Evolutionary conservation across 768 basidiomycete species (phyloP).

Genomic region (Xanthoconium stramineum): DNA sequence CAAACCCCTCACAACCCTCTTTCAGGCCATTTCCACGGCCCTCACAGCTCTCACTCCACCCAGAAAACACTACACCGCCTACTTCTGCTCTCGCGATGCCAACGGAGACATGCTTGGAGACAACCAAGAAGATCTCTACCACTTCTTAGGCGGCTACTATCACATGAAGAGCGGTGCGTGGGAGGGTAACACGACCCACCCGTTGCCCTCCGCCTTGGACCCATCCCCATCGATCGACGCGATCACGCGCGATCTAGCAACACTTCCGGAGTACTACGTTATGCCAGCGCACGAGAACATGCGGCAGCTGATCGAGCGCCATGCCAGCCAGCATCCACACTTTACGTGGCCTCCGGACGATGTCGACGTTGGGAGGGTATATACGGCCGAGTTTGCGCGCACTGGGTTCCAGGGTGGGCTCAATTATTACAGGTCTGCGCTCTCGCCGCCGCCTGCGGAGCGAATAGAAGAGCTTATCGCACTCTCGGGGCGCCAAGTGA

Average conservation of each 20-base stretch:
- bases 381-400: constrained; percentile 44
- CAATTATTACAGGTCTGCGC: constrained; percentile 49
- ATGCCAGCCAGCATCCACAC: constrained; percentile 28
- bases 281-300: constrained; percentile 55
- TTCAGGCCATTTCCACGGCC: constrained; percentile 4
- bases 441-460: constrained; percentile 29
- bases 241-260: constrained; percentile 34
- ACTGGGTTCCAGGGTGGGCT: constrained; percentile 66
- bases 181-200: constrained; percentile 39
- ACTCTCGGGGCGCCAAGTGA: constrained; percentile 45
- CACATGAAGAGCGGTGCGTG: constrained; percentile 61
- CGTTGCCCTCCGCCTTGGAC: constrained; percentile 32
- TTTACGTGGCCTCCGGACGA: constrained; percentile 47
- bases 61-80: constrained; percentile 54
- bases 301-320: constrained; percentile 42
- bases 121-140: constrained; percentile 15
- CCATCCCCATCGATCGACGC: constrained; percentile 19
- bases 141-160: constrained; percentile 26
- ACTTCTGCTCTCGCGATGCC: constrained; percentile 47
- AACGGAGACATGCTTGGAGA: constrained; percentile 40
- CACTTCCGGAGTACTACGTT: constrained; percentile 57
- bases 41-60: constrained; percentile 46
- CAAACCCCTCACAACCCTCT: constrained; percentile 9
- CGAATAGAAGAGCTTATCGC: constrained; percentile 40
- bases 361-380: constrained; percentile 41